Percentiles rank a stretch among this genome's conserved stretches.
Evolutionary conservation across 2,329 filamentous ascomycete genomes (phyloP).

Genomic region (Colletotrichum godetiae): DNA sequence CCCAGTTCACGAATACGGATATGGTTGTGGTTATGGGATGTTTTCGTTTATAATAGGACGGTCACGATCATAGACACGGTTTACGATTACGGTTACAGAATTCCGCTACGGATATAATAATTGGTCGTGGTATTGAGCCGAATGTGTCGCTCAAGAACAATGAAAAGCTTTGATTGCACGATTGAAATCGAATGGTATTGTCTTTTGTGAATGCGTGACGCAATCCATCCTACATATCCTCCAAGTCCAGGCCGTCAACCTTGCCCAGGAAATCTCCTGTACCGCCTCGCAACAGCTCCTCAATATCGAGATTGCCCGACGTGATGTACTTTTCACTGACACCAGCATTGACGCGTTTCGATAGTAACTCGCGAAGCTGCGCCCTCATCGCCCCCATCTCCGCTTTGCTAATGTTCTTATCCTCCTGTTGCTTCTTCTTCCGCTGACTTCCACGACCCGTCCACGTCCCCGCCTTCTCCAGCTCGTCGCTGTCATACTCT

Average conservation of each 20-base stretch:
- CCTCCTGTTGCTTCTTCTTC: conserved; percentile 80
- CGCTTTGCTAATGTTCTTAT: conserved; percentile 74
- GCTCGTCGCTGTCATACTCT: conserved; percentile 91
- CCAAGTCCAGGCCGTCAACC: conserved; percentile 55
- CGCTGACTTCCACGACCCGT: conserved; percentile 78
- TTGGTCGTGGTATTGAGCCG: neutral
- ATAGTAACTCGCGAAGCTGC: conserved; percentile 77
- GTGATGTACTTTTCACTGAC: conserved; percentile 90
- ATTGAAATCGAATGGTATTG: neutral
- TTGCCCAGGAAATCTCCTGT: conserved; percentile 75
- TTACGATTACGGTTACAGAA: neutral
- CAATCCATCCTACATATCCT: conserved; percentile 39
- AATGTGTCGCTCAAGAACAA: neutral
- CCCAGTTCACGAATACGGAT: neutral
- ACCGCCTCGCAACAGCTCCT: conserved; percentile 73
- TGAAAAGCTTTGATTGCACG: neutral
- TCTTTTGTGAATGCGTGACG: neutral
- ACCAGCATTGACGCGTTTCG: conserved; percentile 83
- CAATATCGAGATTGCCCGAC: conserved; percentile 85
- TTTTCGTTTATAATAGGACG: neutral
- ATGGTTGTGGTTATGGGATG: neutral
- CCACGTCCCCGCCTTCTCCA: conserved; percentile 72
- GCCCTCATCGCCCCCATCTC: conserved; percentile 78
- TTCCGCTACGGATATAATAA: neutral
- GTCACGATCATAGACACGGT: neutral